phyloP scores from a whole-genome alignment of 257 asterid genomes.

The Thymus quinquecostatus region DNA sequence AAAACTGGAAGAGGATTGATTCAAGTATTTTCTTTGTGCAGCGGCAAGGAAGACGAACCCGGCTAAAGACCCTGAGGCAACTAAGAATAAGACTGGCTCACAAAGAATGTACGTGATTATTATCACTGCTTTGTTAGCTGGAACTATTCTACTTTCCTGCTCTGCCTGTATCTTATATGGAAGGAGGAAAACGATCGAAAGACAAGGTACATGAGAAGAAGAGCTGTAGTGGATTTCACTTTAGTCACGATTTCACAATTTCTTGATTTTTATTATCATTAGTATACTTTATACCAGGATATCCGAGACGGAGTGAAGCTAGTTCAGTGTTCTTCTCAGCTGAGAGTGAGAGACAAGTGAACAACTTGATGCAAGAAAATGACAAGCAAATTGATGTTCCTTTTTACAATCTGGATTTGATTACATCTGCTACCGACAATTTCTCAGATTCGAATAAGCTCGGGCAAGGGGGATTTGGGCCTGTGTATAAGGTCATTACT shows the following conservation, averaged over 20 bases:
- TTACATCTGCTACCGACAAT: slow-evolving; percentile 51
- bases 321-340: slow-evolving; percentile 6
- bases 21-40: neutral
- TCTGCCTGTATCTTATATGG: slow-evolving; percentile 31
- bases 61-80: neutral
- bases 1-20: slow-evolving; percentile 5
- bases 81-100: slow-evolving; percentile 14
- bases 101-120: slow-evolving; percentile 12
- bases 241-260: neutral
- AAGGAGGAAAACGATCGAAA: slow-evolving; percentile 28
- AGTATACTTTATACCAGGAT: neutral
- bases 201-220: slow-evolving; percentile 12
- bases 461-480: slow-evolving; percentile 74
- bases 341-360: slow-evolving; percentile 30
- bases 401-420: slow-evolving; percentile 41
- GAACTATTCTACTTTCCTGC: slow-evolving; percentile 30
- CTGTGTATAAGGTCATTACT: slow-evolving; percentile 55
- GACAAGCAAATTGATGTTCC: slow-evolving; percentile 46
- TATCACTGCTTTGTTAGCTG: slow-evolving; percentile 28
- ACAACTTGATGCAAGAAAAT: slow-evolving; percentile 40
- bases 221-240: neutral
- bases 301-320: slow-evolving; percentile 24
- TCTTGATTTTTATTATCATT: slow-evolving; percentile 3
- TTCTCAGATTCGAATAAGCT: slow-evolving; percentile 58
- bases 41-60: neutral